Base-by-base conservation (phyloP, 306 rosid species). In the Bauhinia variegata region DNA sequence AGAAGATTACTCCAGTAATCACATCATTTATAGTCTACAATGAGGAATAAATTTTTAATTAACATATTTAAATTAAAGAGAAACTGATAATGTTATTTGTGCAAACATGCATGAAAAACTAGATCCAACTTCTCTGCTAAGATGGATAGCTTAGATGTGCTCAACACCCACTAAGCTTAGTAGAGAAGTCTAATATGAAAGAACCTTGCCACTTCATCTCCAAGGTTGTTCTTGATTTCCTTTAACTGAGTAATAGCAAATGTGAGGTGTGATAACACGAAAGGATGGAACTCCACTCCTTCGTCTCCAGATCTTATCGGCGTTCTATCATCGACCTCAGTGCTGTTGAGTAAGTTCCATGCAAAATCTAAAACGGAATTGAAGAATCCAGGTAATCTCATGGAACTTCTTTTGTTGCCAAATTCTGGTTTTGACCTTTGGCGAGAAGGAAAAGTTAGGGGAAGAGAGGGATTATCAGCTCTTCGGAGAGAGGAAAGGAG, bases 221-320 rank as follows among this genome's bases (percentile, higher is more conserved):
- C 67, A 31, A 79, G n/a, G 84, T 65, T 79, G 58, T 56, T 10
- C 43, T 76, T 79, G 8, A 79, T 73, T 7, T 59, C 28, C 50
- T 76, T 83, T 51, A 79, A 52, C 5, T 14, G 56, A 8, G 73
- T 68, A 39, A 79, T 67, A 30, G 80, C 46, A 11, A 72, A 64
- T 3, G 30, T 36, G 33, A 72, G 33, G 11, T 74, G 67, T 9
- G 64, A 14, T 15, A 67, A 13, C 13, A 44, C 5, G 28, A 61
- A 13, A 0, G 81, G 75, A 30, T 31, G 42, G 13, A 41, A 41
- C 47, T 56, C 68, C 31, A 73, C 52, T 8, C 41, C 60, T 51
- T 64, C 74, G 1, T 14, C 15, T 14, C 72, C 75, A 2, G 82
- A 72, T 5, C 82, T 73, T 15, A 76, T 48, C 0, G 87, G 87